Evolutionary conservation across 2,329 filamentous ascomycete species (phyloP).

Genomic region (Cercospora sp.): DNA sequence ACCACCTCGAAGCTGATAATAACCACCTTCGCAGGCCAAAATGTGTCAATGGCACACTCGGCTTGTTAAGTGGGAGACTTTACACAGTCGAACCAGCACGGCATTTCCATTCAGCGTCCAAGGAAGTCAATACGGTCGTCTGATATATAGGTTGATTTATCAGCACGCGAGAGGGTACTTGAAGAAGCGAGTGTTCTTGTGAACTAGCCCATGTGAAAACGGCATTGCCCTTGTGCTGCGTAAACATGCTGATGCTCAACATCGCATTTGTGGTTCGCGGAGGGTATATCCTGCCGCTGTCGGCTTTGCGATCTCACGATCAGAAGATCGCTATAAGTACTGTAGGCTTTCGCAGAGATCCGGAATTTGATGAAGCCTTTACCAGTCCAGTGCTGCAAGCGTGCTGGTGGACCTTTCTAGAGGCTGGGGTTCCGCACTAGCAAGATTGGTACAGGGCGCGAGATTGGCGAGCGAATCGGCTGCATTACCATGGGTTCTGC

Average conservation of each 20-base stretch:
- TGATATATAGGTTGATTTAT: background rate
- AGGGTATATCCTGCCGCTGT: background rate
- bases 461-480: conserved; percentile 4
- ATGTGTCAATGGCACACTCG: background rate
- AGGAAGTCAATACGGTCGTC: background rate
- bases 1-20: background rate
- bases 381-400: background rate
- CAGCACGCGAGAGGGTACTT: background rate
- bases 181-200: background rate
- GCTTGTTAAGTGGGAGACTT: background rate
- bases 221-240: background rate
- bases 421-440: background rate
- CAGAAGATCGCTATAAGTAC: background rate
- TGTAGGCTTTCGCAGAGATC: background rate
- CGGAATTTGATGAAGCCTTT: background rate
- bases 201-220: background rate
- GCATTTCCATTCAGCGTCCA: background rate
- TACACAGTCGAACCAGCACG: background rate
- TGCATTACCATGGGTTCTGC: background rate
- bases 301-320: background rate
- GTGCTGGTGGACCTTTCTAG: background rate
- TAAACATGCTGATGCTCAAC: background rate
- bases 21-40: background rate
- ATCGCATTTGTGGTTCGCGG: background rate
- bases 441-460: background rate